A percentile compares a stretch with the other conserved stretches of the same genome.
Conservation (phyloP, 169 alveolate species). For the Theileria equi region DNA sequence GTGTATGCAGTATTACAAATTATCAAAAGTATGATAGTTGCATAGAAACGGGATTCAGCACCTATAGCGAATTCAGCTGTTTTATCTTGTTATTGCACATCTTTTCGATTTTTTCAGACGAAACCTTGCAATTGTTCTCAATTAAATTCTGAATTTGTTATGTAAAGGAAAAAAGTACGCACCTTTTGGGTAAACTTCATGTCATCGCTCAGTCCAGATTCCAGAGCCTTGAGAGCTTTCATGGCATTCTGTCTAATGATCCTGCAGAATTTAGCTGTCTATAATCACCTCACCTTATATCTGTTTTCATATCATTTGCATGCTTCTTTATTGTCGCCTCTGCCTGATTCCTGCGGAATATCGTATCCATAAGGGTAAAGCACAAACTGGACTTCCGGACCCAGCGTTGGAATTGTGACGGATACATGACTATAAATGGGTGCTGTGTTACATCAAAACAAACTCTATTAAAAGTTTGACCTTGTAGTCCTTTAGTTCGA, state of each 20-base stretch:
- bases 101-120: conserved; percentile 11
- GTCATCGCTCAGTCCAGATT: conserved; percentile 56
- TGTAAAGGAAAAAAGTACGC: not conserved
- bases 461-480: conserved; percentile 32
- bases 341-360: conserved; percentile 5
- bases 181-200: conserved; percentile 52
- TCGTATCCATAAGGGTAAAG: not conserved
- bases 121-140: not conserved
- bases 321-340: conserved; percentile 5
- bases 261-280: conserved; percentile 13
- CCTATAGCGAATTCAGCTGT: not conserved
- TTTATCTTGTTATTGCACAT: conserved; percentile 15
- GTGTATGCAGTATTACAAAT: too few relatives aligned
- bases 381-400: conserved; percentile 11
- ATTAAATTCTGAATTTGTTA: not conserved
- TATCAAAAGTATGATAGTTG: not conserved
- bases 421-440: conserved; percentile 17
- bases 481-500: conserved; percentile 40
- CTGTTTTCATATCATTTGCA: not conserved
- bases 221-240: conserved; percentile 41
- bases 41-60: too few relatives aligned
- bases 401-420: conserved; percentile 6
- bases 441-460: conserved; percentile 15
- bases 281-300: conserved; percentile 19
- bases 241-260: conserved; percentile 26